These are phyloP conservation scores for Colletotrichum euphorbiae DNA, from an alignment of 2,329 filamentous ascomycete genomes.

Conservation along the genomic window DNA sequence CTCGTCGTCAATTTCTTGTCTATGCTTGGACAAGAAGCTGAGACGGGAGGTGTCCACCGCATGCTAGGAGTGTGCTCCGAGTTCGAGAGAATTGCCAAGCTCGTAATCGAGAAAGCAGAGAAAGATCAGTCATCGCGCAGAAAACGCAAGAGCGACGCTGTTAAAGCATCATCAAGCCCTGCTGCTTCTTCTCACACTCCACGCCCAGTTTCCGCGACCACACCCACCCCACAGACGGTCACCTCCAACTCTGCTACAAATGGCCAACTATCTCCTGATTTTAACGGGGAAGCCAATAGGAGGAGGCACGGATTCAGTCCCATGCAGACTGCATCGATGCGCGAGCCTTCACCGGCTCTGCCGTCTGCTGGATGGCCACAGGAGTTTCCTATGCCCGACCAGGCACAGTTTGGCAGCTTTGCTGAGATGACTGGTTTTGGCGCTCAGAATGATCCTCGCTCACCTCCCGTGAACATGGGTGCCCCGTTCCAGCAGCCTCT, in stretches of 20 bases:
- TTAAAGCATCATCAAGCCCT: conserved; percentile 39
- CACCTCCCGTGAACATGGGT: conserved; percentile 47
- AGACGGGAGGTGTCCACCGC: conserved; percentile 89
- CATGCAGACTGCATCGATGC: conserved; percentile 51
- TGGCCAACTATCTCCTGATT: conserved; percentile 41
- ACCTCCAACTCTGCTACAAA: conserved; percentile 24
- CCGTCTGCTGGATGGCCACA: conserved; percentile 60
- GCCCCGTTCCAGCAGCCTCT: conserved; percentile 81
- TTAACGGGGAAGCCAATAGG: conserved; percentile 40
- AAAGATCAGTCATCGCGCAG: conserved; percentile 82
- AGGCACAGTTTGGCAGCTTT: conserved; percentile 56
- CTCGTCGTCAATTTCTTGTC: conserved; percentile 92
- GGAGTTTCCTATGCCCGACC: conserved; percentile 54
- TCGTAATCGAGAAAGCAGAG: conserved; percentile 91
- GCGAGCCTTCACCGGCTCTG: conserved; percentile 58
- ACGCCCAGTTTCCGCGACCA: conserved; percentile 45
- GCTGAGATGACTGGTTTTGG: conserved; percentile 60
- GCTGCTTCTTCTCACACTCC: conserved; percentile 48
- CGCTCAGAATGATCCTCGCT: conserved; percentile 49
- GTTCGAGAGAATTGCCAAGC: conserved; percentile 92
- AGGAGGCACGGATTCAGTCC: conserved; percentile 46
- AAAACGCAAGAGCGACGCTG: conserved; percentile 83
- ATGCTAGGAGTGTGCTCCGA: conserved; percentile 97
- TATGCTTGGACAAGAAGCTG: conserved; percentile 88
- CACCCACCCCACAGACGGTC: conserved; percentile 46